Percentiles rank a stretch among this genome's conserved stretches.
Conservation (phyloP, 2,329 filamentous ascomycete species). For the Sordariomycetes sp. region DNA sequence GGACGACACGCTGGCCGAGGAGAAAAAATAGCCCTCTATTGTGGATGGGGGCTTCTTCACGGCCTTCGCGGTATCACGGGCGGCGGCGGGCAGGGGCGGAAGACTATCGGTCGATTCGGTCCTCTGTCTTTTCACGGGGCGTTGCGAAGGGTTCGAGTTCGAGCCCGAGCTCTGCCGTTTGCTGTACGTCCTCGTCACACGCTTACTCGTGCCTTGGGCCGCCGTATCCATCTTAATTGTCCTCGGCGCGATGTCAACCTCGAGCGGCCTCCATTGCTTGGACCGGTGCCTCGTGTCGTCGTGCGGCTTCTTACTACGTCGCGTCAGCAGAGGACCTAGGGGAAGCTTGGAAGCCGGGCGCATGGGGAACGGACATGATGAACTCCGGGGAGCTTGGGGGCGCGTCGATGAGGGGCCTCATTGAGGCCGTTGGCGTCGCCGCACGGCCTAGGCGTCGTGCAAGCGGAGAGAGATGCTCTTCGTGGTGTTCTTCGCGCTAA, state of each 20-base stretch:
- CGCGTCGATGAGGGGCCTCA: background rate
- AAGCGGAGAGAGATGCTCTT: background rate
- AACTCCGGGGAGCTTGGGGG: slow-evolving; percentile 5
- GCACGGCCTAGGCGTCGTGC: background rate
- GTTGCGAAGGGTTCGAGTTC: slow-evolving; percentile 4
- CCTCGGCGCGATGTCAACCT: background rate
- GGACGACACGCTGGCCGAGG: background rate
- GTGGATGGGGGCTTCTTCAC: background rate
- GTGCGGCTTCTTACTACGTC: slow-evolving; percentile 3
- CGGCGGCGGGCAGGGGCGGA: background rate
- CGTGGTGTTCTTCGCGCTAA: background rate
- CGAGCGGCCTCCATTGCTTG: slow-evolving; percentile 1
- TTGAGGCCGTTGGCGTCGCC: background rate
- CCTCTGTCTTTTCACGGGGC: background rate
- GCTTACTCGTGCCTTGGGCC: background rate
- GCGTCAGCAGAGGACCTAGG: background rate
- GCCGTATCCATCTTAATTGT: background rate
- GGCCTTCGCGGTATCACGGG: background rate
- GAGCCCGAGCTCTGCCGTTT: slow-evolving; percentile 15
- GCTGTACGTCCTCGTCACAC: slow-evolving; percentile 26
- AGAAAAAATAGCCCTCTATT: slow-evolving; percentile 1
- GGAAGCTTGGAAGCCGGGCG: background rate
- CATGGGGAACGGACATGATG: background rate
- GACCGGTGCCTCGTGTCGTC: slow-evolving; percentile 1
- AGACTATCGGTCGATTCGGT: background rate